phyloP scores from a whole-genome alignment of 805 yeast species.

The Candida michaelii region DNA sequence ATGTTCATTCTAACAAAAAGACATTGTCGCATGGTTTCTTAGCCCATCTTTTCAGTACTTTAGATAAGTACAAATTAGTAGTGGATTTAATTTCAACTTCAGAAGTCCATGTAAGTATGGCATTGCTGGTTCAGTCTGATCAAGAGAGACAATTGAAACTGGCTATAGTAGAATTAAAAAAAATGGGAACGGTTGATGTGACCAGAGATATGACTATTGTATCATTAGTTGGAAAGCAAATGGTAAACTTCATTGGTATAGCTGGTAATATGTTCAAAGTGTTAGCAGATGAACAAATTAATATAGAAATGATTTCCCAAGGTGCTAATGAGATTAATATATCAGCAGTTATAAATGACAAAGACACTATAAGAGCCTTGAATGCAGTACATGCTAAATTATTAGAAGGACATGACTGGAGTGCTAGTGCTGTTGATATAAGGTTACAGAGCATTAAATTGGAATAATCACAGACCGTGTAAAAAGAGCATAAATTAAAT shows the following conservation, averaged over 20 bases:
- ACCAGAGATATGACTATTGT: conserved; percentile 87
- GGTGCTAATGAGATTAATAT: conserved; percentile 98
- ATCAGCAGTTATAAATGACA: conserved; percentile 86
- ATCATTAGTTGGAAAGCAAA: conserved; percentile 92
- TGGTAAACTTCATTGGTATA: conserved; percentile 95
- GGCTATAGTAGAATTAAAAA: conserved; percentile 76
- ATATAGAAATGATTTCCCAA: conserved; percentile 97
- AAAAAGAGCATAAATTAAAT: too few species aligned
- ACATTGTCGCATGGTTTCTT: conserved; percentile 92
- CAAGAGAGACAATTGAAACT: conserved; percentile 62
- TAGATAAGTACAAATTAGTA: conserved; percentile 81
- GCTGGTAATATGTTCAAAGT: conserved; percentile 97
- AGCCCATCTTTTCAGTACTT: conserved; percentile 82
- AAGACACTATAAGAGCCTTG: conserved; percentile 81
- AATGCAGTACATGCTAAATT: conserved; percentile 79
- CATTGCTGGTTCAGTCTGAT: conserved; percentile 71
- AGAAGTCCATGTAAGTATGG: conserved; percentile 98
- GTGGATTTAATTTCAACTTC: conserved; percentile 96
- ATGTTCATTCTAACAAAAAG: conserved; percentile 91
- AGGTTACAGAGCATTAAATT: conserved; percentile 23
- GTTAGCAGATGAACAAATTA: conserved; percentile 85
- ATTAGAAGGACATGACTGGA: conserved; percentile 46
- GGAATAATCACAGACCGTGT: neutral
- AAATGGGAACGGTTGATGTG: conserved; percentile 86
- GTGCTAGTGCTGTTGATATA: conserved; percentile 29